Evolutionary conservation across 768 basidiomycete genomes (phyloP).

Genomic region (Leccinum olivaceopallidum): DNA sequence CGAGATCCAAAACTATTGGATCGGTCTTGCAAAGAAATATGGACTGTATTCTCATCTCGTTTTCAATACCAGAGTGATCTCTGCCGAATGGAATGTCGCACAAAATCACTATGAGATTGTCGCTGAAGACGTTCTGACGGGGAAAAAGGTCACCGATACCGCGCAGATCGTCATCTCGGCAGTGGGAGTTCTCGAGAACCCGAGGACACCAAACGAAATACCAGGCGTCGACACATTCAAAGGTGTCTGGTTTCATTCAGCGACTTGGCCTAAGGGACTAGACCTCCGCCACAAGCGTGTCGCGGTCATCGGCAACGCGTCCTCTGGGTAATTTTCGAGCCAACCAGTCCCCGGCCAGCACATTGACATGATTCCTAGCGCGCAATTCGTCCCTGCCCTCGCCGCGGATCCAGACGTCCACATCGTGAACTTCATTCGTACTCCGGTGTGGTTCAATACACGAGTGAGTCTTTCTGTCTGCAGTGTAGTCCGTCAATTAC

Average conservation of each 20-base stretch:
- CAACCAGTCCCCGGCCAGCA: not conserved
- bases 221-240: slow-evolving; percentile 42
- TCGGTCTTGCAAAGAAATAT: slow-evolving; percentile 42
- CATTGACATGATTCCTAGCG: slow-evolving; percentile 37
- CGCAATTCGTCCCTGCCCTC: slow-evolving; percentile 61
- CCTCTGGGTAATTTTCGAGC: slow-evolving; percentile 49
- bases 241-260: slow-evolving; percentile 54
- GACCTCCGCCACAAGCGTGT: slow-evolving; percentile 44
- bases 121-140: slow-evolving; percentile 34
- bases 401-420: slow-evolving; percentile 50
- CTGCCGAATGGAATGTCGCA: slow-evolving; percentile 44
- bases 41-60: slow-evolving; percentile 39
- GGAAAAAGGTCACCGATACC: slow-evolving; percentile 27
- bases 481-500: not conserved
- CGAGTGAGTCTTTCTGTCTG: slow-evolving; percentile 38
- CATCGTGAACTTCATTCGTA: slow-evolving; percentile 59
- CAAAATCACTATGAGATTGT: slow-evolving; percentile 39
- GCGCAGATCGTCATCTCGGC: slow-evolving; percentile 55
- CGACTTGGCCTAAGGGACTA: slow-evolving; percentile 44
- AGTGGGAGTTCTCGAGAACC: slow-evolving; percentile 47
- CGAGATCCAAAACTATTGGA: slow-evolving; percentile 47
- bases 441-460: slow-evolving; percentile 60
- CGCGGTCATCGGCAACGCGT: slow-evolving; percentile 59
- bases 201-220: slow-evolving; percentile 37
- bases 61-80: slow-evolving; percentile 45